Evolutionary conservation across 2,329 filamentous ascomycete genomes (phyloP).

Genomic region (Fusarium hainanense): DNA sequence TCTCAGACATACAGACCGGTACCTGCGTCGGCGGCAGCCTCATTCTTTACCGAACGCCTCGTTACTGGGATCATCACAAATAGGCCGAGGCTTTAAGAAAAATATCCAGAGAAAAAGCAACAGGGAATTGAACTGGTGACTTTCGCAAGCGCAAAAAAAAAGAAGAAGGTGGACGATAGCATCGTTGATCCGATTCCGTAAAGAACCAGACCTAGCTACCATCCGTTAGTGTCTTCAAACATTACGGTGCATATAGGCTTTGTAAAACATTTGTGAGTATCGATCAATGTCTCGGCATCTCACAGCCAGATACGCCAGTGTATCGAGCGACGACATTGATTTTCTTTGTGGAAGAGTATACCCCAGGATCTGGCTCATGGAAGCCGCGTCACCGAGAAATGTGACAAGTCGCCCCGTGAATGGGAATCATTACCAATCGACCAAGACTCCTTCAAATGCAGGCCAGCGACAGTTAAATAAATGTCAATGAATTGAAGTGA

Average conservation of each 20-base stretch:
- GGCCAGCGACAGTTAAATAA: background rate
- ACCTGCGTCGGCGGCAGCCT: conserved; percentile 16
- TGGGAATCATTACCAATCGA: background rate
- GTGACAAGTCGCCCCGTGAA: background rate
- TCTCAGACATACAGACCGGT: background rate
- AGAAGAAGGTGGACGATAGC: conserved; percentile 17
- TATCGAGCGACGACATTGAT: background rate
- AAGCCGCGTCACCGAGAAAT: background rate
- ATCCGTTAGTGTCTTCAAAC: background rate
- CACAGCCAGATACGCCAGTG: background rate
- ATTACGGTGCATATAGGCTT: background rate
- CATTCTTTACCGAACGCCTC: conserved; percentile 1
- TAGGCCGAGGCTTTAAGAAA: background rate
- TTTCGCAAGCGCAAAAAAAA: background rate
- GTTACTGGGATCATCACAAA: background rate
- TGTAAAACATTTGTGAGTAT: background rate
- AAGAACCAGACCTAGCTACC: conserved; percentile 24
- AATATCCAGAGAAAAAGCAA: background rate
- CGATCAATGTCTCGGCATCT: background rate
- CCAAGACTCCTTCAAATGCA: background rate
- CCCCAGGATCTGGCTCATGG: background rate
- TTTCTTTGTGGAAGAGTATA: background rate
- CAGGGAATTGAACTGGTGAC: conserved; percentile 4
- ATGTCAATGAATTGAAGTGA: background rate
- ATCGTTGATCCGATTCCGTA: conserved; percentile 23